Percentiles rank a stretch among this genome's conserved stretches.
These are phyloP conservation scores for Euphorbia peplus DNA, from an alignment of 345 rosid species.

Conservation along the genomic window DNA sequence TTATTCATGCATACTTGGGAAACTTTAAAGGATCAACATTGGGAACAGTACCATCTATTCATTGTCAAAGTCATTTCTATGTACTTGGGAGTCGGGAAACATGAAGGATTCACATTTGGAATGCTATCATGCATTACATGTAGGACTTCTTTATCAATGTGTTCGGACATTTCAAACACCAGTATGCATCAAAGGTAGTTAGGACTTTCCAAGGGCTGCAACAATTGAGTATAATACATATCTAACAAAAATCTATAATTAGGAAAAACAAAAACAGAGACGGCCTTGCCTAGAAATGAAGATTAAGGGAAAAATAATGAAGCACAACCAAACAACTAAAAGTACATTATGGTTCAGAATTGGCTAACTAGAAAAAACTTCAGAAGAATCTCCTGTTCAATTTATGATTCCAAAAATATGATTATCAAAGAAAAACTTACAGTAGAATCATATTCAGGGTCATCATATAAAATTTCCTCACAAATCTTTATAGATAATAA, in stretches of 20 bases:
- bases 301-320: too few species aligned
- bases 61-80: neutral
- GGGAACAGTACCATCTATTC: neutral
- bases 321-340: neutral
- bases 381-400: neutral
- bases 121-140: neutral
- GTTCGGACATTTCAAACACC: too few species aligned
- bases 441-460: neutral
- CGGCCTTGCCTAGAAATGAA: too few species aligned
- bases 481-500: neutral
- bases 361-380: neutral
- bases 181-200: neutral
- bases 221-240: neutral
- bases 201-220: neutral
- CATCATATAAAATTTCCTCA: neutral
- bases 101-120: neutral
- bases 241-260: too few species aligned
- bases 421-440: neutral
- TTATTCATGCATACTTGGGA: neutral
- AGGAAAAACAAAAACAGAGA: too few species aligned
- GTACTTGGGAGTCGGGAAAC: neutral
- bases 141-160: too few species aligned
- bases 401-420: neutral
- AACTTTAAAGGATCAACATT: neutral
- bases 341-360: neutral